Conservation (phyloP, 768 basidiomycete species). For the Macrolepiota dolichaula region DNA sequence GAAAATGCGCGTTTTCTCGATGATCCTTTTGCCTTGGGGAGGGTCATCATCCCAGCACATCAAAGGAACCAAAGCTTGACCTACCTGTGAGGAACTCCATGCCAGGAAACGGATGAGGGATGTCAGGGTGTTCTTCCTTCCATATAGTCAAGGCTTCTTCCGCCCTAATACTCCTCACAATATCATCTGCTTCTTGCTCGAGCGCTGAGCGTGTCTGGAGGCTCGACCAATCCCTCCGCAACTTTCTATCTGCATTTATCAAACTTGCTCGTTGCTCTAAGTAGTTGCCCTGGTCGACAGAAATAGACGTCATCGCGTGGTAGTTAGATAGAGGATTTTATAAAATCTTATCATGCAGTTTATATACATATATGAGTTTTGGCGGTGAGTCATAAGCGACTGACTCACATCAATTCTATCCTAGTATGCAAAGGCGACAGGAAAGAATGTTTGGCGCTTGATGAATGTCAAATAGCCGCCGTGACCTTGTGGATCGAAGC, state of each 20-base stretch:
- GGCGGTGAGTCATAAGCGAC: too few relatives aligned
- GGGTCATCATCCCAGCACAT: not conserved
- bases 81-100: slow-evolving; percentile 10
- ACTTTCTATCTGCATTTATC: slow-evolving; percentile 42
- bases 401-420: too few relatives aligned
- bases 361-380: too few relatives aligned
- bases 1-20: slow-evolving; percentile 61
- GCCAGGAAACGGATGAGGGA: slow-evolving; percentile 14
- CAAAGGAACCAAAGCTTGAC: not conserved
- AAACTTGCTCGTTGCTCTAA: slow-evolving; percentile 29
- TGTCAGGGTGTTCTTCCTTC: slow-evolving; percentile 5
- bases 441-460: too few relatives aligned
- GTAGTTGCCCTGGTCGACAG: slow-evolving; percentile 20
- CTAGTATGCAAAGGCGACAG: too few relatives aligned
- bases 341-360: not conserved
- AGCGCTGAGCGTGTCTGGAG: slow-evolving; percentile 22
- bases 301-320: not conserved
- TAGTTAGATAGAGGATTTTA: not conserved
- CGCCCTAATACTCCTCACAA: slow-evolving; percentile 9
- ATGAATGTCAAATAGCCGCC: too few relatives aligned
- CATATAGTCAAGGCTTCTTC: slow-evolving; percentile 10
- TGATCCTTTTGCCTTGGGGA: slow-evolving; percentile 48
- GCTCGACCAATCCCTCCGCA: slow-evolving; percentile 44
- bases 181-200: slow-evolving; percentile 53
- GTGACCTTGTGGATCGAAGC: too few relatives aligned